Percentiles rank a stretch among this genome's conserved stretches.
These are phyloP conservation scores for Claviceps spartinae DNA, from an alignment of 2,329 filamentous ascomycete genomes.

Conservation along the genomic window DNA sequence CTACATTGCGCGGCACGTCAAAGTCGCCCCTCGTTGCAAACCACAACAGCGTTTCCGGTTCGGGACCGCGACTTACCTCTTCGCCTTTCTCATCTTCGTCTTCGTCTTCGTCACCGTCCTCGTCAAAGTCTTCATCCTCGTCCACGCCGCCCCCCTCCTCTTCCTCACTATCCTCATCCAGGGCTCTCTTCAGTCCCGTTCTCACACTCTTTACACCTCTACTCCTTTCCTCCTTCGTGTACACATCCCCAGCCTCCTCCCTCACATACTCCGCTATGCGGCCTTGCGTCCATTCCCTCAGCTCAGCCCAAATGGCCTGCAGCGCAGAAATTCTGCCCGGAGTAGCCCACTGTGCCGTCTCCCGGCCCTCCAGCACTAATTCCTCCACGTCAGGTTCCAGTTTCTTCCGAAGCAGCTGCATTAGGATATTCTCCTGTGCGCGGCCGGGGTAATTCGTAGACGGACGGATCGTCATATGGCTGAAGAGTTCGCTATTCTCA, in stretches of 20 bases:
- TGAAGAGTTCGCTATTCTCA: slow-evolving; percentile 53
- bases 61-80: slow-evolving; percentile 20
- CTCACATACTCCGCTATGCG: slow-evolving; percentile 28
- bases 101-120: slow-evolving; percentile 13
- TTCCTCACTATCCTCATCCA: slow-evolving; percentile 38
- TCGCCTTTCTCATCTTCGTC: slow-evolving; percentile 6
- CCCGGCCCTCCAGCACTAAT: slow-evolving; percentile 52
- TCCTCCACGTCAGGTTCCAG: slow-evolving; percentile 65
- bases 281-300: slow-evolving; percentile 26
- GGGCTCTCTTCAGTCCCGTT: slow-evolving; percentile 50
- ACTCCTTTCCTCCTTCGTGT: slow-evolving; percentile 57
- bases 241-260: slow-evolving; percentile 43
- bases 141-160: slow-evolving; percentile 27
- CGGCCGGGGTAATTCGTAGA: slow-evolving; percentile 61
- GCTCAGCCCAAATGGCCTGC: slow-evolving; percentile 42
- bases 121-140: slow-evolving; percentile 16
- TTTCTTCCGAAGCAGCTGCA: slow-evolving; percentile 67
- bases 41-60: slow-evolving; percentile 35
- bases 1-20: slow-evolving; percentile 30
- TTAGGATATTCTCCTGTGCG: slow-evolving; percentile 51
- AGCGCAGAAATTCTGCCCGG: slow-evolving; percentile 32
- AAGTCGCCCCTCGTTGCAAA: slow-evolving; percentile 31
- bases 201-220: slow-evolving; percentile 54
- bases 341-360: slow-evolving; percentile 26
- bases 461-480: slow-evolving; percentile 59